Base-by-base conservation (phyloP, 208 protist species). In the Leishmania lainsoni region DNA sequence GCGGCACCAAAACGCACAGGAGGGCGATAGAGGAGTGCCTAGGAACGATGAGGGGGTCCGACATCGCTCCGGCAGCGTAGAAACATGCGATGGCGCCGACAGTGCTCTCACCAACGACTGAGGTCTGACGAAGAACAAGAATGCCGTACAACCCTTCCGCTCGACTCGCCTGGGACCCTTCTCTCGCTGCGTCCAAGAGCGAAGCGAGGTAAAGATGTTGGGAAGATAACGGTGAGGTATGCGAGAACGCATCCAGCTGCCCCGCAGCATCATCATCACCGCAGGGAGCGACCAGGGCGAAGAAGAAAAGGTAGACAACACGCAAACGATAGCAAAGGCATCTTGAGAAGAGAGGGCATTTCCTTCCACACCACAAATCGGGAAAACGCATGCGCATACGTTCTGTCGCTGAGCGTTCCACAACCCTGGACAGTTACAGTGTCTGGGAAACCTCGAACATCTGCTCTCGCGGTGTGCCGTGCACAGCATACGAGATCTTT, bases 401-500 rank as follows among this genome's bases (percentile, higher is more conserved):
- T 26, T 0, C 35, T 5, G 26, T 29, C 10, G 3, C 8, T 12
- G 2, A 61, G 32, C 6, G 29, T 63, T 42, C 45, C 8, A 5
- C 42, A 52, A 32, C 68, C 51, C 42, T 8, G 51, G 17, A 3
- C 71, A 42, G 71, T 42, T 75, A 79, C 26, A 80, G 29, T 42
- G 29, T 45, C 17, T 89, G 86, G 16, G 90, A 84, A 5, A 94
- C 86, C 72, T 97, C 89, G 45, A 98, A 89, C 61, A 92, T 52
- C 56, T 96, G 86, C 75, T 95, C 90, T 16, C 86, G 83, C 72
- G 70, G 0, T 45, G 79, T 81, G 3, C 86, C 88, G 52, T 71
- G 51, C 1, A 94, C 84, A 0, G 78, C 84, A 85, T 98, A 98
- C 49, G 89, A 76, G 16, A 98, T 26, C 78, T 92, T 93, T 10